Percentiles rank a stretch among this genome's conserved stretches.
Conservation (phyloP, 352 stramenopile species). For the Paralagenidium karlingii region DNA sequence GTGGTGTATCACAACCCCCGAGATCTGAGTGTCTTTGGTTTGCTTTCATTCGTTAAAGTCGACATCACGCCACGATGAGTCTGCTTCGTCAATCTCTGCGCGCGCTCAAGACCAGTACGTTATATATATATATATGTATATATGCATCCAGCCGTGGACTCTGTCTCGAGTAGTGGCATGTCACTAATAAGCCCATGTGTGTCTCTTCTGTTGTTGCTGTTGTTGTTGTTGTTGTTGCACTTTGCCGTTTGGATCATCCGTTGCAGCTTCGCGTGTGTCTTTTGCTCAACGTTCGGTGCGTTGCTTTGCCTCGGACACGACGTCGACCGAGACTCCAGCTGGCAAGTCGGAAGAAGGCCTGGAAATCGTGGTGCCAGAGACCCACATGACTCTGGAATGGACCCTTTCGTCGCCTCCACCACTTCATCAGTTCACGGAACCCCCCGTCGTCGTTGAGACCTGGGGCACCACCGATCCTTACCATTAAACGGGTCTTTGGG, state of each 20-base stretch:
- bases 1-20: no score
- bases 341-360: constrained; percentile 38
- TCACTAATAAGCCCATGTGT: background rate
- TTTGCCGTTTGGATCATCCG: constrained; percentile 21
- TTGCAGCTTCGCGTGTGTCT: constrained; percentile 31
- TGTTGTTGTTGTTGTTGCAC: background rate
- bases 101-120: constrained; percentile 67
- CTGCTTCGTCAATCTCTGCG: constrained; percentile 71
- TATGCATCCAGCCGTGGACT: background rate
- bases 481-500: no score
- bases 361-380: constrained; percentile 72
- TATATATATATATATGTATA: background rate
- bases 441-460: constrained; percentile 80
- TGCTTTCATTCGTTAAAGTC: no score
- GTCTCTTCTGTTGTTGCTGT: constrained; percentile 1
- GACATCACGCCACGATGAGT: constrained; percentile 65
- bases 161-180: background rate
- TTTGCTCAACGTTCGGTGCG: no score
- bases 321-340: constrained; percentile 22
- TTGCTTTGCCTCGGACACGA: no score
- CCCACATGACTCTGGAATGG: constrained; percentile 79
- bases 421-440: constrained; percentile 84
- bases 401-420: constrained; percentile 69
- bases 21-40: no score
- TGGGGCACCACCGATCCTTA: constrained; percentile 76